A percentile compares a stretch with the other conserved stretches of the same genome.
Conservation (phyloP, 2,329 filamentous ascomycete genomes). For the Cladosporium austrohemisphaericum region DNA sequence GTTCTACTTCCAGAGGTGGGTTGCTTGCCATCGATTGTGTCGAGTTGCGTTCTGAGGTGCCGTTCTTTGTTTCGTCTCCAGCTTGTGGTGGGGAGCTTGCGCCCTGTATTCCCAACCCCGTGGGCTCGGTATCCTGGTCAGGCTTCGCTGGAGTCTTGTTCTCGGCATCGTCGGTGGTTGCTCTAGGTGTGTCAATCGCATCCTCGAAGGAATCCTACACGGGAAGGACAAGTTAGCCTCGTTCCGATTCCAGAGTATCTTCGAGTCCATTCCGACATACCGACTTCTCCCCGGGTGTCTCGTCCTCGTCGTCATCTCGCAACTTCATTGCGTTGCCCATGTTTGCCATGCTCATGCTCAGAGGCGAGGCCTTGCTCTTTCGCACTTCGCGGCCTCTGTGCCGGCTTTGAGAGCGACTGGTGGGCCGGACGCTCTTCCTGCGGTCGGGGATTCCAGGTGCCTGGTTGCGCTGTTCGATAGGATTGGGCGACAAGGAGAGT, state of each 20-base stretch:
- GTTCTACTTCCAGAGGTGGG: constrained; percentile 3
- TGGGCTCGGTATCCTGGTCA: constrained; percentile 22
- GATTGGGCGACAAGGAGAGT: neutral
- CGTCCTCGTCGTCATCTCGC: constrained; percentile 24
- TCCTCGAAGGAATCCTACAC: constrained; percentile 72
- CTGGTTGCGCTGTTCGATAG: constrained; percentile 20
- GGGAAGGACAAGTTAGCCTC: constrained; percentile 3
- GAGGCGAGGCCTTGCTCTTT: constrained; percentile 17
- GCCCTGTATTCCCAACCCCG: constrained; percentile 15
- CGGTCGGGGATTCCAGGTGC: constrained; percentile 30
- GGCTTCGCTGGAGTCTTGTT: constrained; percentile 26
- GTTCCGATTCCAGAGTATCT: neutral
- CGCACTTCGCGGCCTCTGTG: constrained; percentile 1
- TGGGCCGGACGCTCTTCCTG: constrained; percentile 22
- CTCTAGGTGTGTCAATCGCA: constrained; percentile 58
- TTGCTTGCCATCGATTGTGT: neutral
- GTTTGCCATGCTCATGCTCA: constrained; percentile 22
- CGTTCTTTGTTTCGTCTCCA: constrained; percentile 28
- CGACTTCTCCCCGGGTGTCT: constrained; percentile 15
- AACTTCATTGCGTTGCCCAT: constrained; percentile 26
- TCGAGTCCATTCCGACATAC: neutral
- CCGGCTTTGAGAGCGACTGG: constrained; percentile 11
- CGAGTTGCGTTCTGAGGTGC: neutral
- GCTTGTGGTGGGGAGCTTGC: constrained; percentile 34
- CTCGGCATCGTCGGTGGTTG: constrained; percentile 19